Percentiles rank a stretch among this genome's conserved stretches.
Conservation (phyloP, 495 filamentous ascomycete species). For the Tuber umbilicatum region DNA sequence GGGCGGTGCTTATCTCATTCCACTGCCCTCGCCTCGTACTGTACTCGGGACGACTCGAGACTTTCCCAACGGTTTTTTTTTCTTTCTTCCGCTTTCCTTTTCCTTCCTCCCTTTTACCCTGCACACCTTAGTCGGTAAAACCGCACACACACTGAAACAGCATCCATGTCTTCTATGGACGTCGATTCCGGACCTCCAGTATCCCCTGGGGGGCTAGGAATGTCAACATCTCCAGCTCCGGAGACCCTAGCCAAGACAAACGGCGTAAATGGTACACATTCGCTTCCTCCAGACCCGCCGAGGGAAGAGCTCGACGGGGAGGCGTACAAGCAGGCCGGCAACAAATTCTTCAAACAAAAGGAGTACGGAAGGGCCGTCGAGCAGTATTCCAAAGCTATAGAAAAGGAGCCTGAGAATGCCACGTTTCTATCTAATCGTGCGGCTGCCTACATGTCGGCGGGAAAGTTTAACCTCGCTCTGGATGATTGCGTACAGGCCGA, state of each 20-base stretch:
- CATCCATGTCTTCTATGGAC: conserved; percentile 57
- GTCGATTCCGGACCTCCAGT: conserved; percentile 61
- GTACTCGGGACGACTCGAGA: conserved; percentile 16
- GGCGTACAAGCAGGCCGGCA: conserved; percentile 81
- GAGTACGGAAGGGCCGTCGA: conserved; percentile 79
- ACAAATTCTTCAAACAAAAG: conserved; percentile 90
- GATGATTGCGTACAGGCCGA: conserved; percentile 76
- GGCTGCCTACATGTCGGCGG: conserved; percentile 81
- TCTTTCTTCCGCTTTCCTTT: conserved; percentile 1
- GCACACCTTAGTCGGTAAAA: conserved; percentile 8
- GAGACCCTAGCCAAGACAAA: conserved; percentile 49
- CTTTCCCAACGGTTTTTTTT: conserved; percentile 9
- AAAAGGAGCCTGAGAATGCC: conserved; percentile 66
- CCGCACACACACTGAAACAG: conserved; percentile 6
- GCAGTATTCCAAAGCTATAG: conserved; percentile 91
- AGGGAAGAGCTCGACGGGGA: conserved; percentile 60
- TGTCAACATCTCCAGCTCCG: conserved; percentile 40
- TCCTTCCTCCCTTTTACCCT: conserved; percentile 8
- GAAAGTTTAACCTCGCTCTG: conserved; percentile 67
- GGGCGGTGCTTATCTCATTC: background rate
- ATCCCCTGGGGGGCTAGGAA: conserved; percentile 43
- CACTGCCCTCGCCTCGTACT: conserved; percentile 19
- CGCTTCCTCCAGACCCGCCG: conserved; percentile 41
- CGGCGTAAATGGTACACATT: conserved; percentile 50
- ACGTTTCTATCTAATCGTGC: conserved; percentile 95